Evolutionary conservation across 495 filamentous ascomycete genomes (phyloP).

Genomic region (Oidiodendron maius): DNA sequence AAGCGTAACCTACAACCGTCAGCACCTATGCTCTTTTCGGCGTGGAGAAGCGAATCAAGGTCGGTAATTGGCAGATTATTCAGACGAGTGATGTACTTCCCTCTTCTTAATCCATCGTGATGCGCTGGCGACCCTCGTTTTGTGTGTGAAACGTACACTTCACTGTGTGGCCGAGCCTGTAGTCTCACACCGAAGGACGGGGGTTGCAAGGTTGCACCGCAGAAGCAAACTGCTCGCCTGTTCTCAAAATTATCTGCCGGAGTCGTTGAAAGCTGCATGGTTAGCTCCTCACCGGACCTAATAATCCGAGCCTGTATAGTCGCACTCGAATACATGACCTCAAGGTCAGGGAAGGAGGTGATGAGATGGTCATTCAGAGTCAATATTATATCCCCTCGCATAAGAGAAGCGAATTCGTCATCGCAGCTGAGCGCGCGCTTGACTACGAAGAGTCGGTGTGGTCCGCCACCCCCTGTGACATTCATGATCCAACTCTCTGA

Average conservation of each 20-base stretch:
- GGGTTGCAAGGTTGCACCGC: conserved; percentile 85
- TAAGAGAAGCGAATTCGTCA: conserved; percentile 66
- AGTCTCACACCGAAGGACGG: conserved; percentile 95
- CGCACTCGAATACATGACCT: conserved; percentile 92
- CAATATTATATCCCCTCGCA: conserved; percentile 90
- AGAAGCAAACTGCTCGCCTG: conserved; percentile 85
- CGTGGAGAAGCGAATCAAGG: conserved; percentile 74
- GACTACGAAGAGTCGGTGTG: conserved; percentile 97
- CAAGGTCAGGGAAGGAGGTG: conserved; percentile 85
- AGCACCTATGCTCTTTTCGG: conserved; percentile 80
- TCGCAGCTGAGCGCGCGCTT: conserved; percentile 59
- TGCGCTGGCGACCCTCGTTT: conserved; percentile 82
- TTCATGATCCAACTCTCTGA: conserved; percentile 91
- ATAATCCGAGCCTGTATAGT: conserved; percentile 79
- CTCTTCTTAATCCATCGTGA: conserved; percentile 87
- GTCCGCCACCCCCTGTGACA: conserved; percentile 78
- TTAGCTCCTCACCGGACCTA: conserved; percentile 75
- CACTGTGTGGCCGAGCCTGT: conserved; percentile 92
- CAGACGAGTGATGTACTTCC: conserved; percentile 94
- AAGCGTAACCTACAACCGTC: conserved; percentile 70
- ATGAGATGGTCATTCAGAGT: conserved; percentile 87
- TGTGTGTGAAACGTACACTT: conserved; percentile 90
- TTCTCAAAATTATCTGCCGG: conserved; percentile 89
- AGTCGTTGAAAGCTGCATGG: conserved; percentile 75
- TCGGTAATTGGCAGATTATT: conserved; percentile 76